Conservation (phyloP, 2,329 filamentous ascomycete species). For the Exophiala mesophila region DNA sequence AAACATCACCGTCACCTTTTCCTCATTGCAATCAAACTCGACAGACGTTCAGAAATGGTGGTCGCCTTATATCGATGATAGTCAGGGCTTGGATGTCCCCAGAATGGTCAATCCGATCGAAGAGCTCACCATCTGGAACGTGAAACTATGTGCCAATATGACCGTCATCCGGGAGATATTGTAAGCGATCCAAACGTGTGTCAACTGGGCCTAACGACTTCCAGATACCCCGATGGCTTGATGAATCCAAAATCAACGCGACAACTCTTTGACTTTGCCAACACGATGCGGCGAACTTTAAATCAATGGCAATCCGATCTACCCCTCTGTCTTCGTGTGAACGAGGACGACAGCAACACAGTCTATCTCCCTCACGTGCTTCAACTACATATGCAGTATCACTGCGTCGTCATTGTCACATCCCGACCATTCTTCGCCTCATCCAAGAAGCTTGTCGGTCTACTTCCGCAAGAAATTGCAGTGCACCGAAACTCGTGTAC, state of each 20-base stretch:
- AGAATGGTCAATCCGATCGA: slow-evolving; percentile 11
- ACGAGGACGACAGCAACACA: slow-evolving; percentile 9
- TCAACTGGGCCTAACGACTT: not conserved
- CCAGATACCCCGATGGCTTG: slow-evolving; percentile 15
- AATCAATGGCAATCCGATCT: slow-evolving; percentile 7
- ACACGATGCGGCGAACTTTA: slow-evolving; percentile 7
- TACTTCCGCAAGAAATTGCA: slow-evolving; percentile 8
- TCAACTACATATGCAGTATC: slow-evolving; percentile 23
- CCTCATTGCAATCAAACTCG: not conserved
- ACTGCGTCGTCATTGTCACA: slow-evolving; percentile 20
- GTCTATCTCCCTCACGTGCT: slow-evolving; percentile 19
- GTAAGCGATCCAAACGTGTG: slow-evolving; percentile 9
- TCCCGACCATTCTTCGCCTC: slow-evolving; percentile 21
- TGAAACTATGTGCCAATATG: slow-evolving; percentile 22
- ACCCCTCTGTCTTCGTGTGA: slow-evolving; percentile 10
- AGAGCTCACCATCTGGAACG: slow-evolving; percentile 14
- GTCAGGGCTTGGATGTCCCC: slow-evolving; percentile 4
- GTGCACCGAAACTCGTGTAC: slow-evolving; percentile 10
- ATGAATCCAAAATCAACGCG: slow-evolving; percentile 8
- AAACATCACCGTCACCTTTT: slow-evolving; percentile 19
- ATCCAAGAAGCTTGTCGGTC: slow-evolving; percentile 11
- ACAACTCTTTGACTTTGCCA: slow-evolving; percentile 15
- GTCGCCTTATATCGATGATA: slow-evolving; percentile 13
- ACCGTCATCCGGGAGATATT: slow-evolving; percentile 20
- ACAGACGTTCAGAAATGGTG: slow-evolving; percentile 8